These are phyloP conservation scores for Hirsutella thompsonii DNA, from an alignment of 2,329 filamentous ascomycete species.

Conservation along the genomic window DNA sequence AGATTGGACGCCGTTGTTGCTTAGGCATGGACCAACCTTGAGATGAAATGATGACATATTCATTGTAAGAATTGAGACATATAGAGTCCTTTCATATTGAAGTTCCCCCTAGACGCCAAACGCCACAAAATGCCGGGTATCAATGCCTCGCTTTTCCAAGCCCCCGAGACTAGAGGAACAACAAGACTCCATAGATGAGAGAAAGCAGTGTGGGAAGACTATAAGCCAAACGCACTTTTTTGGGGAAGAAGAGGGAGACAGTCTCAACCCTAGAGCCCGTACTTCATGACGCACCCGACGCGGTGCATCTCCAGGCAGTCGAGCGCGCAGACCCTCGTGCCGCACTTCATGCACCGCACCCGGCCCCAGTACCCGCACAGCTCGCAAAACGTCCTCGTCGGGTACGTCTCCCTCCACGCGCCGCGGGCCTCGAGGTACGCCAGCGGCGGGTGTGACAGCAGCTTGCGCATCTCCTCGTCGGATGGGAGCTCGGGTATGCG, in stretches of 20 bases:
- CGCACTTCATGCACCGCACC: conserved; percentile 65
- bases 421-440: conserved; percentile 53
- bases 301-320: conserved; percentile 62
- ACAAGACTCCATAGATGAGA: too few relatives aligned
- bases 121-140: conserved; percentile 4
- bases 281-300: conserved; percentile 57
- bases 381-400: conserved; percentile 57
- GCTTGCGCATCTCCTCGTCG: conserved; percentile 47
- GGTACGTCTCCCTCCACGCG: conserved; percentile 33
- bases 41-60: too few relatives aligned
- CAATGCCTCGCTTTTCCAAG: conserved; percentile 5
- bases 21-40: too few relatives aligned
- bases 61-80: too few relatives aligned
- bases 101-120: not conserved
- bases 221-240: too few relatives aligned
- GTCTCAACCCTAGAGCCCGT: conserved; percentile 34
- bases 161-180: too few relatives aligned
- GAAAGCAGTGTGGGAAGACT: too few relatives aligned
- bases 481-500: conserved; percentile 44
- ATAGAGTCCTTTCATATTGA: too few relatives aligned
- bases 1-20: too few relatives aligned
- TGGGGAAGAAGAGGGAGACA: too few relatives aligned
- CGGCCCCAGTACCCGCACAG: conserved; percentile 75
- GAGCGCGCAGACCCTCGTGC: conserved; percentile 63
- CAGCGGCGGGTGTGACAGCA: conserved; percentile 52